Evolutionary conservation across 257 asterid species (phyloP), one percentile per base, ranked within the genome.

Genomic region (Datura wrightii): DNA sequence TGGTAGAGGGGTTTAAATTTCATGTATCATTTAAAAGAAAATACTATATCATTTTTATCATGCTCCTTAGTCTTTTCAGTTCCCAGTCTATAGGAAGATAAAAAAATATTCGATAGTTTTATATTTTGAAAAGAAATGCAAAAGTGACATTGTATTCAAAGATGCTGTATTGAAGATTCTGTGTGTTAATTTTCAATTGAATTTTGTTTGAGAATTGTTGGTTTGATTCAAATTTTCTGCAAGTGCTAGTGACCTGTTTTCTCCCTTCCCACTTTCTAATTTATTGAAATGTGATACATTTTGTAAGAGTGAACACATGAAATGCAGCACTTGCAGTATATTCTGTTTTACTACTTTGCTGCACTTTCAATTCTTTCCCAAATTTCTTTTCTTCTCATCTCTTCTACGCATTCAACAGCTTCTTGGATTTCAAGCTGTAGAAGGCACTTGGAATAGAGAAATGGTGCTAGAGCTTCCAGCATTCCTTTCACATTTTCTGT

Each of bases 401-500:
- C 94, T 80, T 84, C 91, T 78, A 78, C 34, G 48, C 15, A 48
- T 52, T 78, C 82, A 8, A 83, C 85, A 7, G 90, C 85, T 37
- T 88, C 89, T 31, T 65, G 79, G 50, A 55, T 87, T 66, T 89
- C 85, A 83, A 95, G 89, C 92, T 89, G 85, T 2, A 87, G 79
- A 24, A 89, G 87, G 88, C 97, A 93, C 84, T 85, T 89, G 55
- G 90, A 74, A 89, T 95, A 95, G 31, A 92, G 86, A 70, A 44
- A 67, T 4, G 97, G 95, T 44, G 94, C 98, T 90, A 91, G 80
- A 84, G 89, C 94, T 82, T 89, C 91, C 84, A 93, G 87, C 97
- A 93, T 93, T 42, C 87, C 93, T 83, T 91, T 91, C 60, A 95
- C 97, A 71, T 92, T 93, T 69, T 92, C 89, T 0, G 97, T 95